Evolutionary conservation across 257 asterid species (phyloP).

Genomic region (Salvia splendens): DNA sequence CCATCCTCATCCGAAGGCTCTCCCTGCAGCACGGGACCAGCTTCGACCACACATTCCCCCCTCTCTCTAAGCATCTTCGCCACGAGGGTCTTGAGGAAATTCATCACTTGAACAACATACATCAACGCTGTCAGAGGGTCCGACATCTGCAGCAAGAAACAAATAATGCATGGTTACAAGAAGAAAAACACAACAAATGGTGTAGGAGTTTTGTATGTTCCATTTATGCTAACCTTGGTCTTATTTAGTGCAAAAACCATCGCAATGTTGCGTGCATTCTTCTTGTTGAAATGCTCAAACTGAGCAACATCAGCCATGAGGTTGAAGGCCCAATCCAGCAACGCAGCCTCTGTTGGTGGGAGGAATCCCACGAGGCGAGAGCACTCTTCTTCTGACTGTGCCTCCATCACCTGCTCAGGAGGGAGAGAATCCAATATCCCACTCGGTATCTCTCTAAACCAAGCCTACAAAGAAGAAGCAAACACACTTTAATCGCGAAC

Average conservation of each 20-base stretch:
- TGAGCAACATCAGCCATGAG: constrained; percentile 95
- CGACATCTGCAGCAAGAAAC: constrained; percentile 53
- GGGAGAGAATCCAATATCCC: constrained; percentile 80
- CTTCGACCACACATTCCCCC: constrained; percentile 46
- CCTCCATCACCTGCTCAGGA: constrained; percentile 73
- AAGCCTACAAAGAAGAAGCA: constrained; percentile 42
- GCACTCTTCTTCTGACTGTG: constrained; percentile 76
- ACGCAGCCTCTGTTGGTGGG: constrained; percentile 75
- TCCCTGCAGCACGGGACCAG: constrained; percentile 33
- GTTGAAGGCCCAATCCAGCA: constrained; percentile 85
- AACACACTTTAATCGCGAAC: background rate
- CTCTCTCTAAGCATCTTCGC: constrained; percentile 53
- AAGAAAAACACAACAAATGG: background rate
- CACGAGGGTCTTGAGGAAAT: constrained; percentile 65
- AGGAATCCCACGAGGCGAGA: constrained; percentile 63
- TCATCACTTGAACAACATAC: constrained; percentile 78
- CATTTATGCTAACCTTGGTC: constrained; percentile 65
- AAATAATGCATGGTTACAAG: background rate
- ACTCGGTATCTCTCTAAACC: constrained; percentile 89
- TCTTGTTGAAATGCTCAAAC: constrained; percentile 68
- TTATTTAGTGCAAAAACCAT: constrained; percentile 94
- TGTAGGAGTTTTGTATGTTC: background rate
- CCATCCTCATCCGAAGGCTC: constrained; percentile 57
- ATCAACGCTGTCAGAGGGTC: constrained; percentile 76
- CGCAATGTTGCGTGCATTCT: constrained; percentile 85